Base-by-base conservation (phyloP, 75 land plant genomes). In the Azolla pinnata region DNA sequence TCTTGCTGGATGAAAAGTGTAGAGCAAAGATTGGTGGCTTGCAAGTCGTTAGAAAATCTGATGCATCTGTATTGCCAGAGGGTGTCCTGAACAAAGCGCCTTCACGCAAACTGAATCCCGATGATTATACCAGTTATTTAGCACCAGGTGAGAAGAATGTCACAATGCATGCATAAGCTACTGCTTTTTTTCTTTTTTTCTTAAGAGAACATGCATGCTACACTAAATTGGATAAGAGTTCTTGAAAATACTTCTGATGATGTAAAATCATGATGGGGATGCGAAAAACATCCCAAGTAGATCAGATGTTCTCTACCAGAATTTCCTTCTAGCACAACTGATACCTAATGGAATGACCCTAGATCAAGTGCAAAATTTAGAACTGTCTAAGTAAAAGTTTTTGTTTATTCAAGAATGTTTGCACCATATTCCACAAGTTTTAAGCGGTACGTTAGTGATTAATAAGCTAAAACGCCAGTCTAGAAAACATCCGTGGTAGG, bases 81-180 rank as follows among this genome's bases (percentile, higher is more conserved):
- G 54, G 29, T 52, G 29, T 52, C 2, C 24, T 52, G 29, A 52
- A 23, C 54, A 52, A 27, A 52, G 27, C 12, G 29, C 29, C 2
- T 25, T 26, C 24, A 7, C 24, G 1, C 10, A 3, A 1, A 52
- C 54, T 2, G 2, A 2, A 3, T 25, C 54, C 54, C 4, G 24
- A 27, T 26, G 54, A 52, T 25, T 52, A 25, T 26, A 24, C 24
- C 4, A 52, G 27, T 24, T 52, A 52, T 52, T 3, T 52, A 19
- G 54, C 54, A 52, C 54, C 54, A 19, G 54, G 54, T 52, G 28
- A 52, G 54, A 25, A 2, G 24, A 27, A 52, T 19, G 2, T 38
- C 4, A 14, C 49, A 3, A 3, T 46, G 4, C 2, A 4, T 17
- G 2, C 49, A 2, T 4, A 14, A 46, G 49, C 49, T 4, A 46